Evolutionary conservation across 805 yeast species (phyloP).

Genomic region (Sporopachydermia quercuum): DNA sequence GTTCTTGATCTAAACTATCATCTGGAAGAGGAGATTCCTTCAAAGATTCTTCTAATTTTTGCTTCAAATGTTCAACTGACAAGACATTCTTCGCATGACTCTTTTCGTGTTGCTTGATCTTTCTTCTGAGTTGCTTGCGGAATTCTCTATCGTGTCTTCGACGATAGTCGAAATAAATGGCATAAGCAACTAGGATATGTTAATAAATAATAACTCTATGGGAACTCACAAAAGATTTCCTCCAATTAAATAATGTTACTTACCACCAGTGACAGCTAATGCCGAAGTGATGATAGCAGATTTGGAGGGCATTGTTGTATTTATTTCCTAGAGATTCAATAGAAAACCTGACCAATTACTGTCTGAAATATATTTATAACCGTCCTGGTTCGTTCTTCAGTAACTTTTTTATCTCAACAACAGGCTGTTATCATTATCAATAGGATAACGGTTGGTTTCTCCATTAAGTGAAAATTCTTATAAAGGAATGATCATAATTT

Average conservation of each 20-base stretch:
- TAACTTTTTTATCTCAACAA: no score
- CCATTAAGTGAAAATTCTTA: no score
- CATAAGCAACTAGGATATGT: constrained; percentile 31
- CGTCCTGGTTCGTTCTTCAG: no score
- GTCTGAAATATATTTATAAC: no score
- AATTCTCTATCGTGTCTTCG: constrained; percentile 75
- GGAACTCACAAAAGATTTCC: constrained; percentile 2
- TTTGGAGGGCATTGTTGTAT: constrained; percentile 18
- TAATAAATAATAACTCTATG: constrained; percentile 1
- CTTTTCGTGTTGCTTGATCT: constrained; percentile 45
- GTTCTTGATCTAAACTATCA: constrained; percentile 53
- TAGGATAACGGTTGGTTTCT: no score
- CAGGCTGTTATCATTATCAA: no score
- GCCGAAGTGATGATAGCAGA: constrained; percentile 16
- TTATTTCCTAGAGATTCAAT: no score
- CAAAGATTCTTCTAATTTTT: constrained; percentile 48
- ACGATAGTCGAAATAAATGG: constrained; percentile 79
- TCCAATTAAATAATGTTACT: constrained; percentile 1
- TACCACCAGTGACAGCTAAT: constrained; percentile 15
- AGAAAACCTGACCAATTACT: no score
- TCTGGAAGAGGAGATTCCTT: constrained; percentile 63
- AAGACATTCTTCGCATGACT: constrained; percentile 43
- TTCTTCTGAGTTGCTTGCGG: constrained; percentile 59
- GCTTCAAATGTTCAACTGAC: constrained; percentile 39
- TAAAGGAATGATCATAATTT: no score